Base-by-base conservation (phyloP, 495 filamentous ascomycete genomes). In the Lepraria neglecta region DNA sequence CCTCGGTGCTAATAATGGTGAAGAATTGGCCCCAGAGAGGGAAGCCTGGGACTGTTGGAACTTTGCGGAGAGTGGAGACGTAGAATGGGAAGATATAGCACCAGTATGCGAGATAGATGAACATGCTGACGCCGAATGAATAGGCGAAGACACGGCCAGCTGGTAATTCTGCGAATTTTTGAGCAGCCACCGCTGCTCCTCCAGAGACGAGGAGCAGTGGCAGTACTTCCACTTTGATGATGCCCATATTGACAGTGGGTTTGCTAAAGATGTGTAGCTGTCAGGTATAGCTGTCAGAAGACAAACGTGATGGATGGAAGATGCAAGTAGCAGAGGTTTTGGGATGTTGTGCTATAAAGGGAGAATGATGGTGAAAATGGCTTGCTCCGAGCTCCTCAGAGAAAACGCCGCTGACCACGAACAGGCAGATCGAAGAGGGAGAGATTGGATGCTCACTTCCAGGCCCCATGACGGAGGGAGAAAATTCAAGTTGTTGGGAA, bases 21-120 rank as follows among this genome's bases (percentile, higher is more conserved):
- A 72, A 70, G 62, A 74, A 70, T 56, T 76, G 74, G 12, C 75
- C 75, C 71, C 73, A 77, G 35, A 77, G 68, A 47, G 75, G 75
- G 38, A 72, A 73, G 3, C 74, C 71, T 6, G 75, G 75, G 43
- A 75, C 71, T 11, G 75, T 77, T 4, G 75, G 75, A 50, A 78
- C 64, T 44, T 76, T 69, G 58, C 73, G 70, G 24, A 78, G 66
- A n/a, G 74, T 73, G 15, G 75, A 78, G 6, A 75, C 53, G 54
- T 74, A 72, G 56, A 71, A 73, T 12, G 75, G 75, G 43, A 74
- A 77, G 44, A 77, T 73, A 57, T 68, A 76, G n/a, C 68, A 38
- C 59, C 59, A 60, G 28, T 65, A 65, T 15, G 51, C 45, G 6
- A 65, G 69, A 17, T 67, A 65, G 63, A 72, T 70, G 6, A 75